Conservation (phyloP, 2,329 filamentous ascomycete species). For the Huntiella savannae region DNA sequence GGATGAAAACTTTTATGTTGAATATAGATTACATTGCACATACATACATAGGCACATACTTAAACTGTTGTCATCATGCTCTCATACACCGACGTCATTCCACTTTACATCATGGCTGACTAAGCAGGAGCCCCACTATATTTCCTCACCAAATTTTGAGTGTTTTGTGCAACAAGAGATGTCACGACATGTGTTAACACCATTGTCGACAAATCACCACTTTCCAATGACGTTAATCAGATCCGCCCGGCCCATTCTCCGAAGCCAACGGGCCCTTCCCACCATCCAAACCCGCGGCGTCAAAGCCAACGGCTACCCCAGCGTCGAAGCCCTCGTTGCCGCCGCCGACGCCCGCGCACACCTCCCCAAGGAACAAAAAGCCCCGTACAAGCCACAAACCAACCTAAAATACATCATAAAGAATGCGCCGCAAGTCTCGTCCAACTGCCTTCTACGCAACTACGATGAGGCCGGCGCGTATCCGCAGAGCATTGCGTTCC, state of each 20-base stretch:
- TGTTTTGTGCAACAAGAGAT: too few species aligned
- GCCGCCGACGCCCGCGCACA: background rate
- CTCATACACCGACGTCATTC: too few species aligned
- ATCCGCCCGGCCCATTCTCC: too few species aligned
- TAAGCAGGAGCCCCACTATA: too few species aligned
- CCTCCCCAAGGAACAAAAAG: conserved; percentile 30
- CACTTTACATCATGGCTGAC: too few species aligned
- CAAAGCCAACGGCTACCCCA: background rate
- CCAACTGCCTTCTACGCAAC: conserved; percentile 73
- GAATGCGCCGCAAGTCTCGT: conserved; percentile 59
- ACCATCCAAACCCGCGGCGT: background rate
- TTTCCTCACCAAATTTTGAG: too few species aligned
- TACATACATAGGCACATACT: too few species aligned
- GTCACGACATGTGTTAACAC: too few species aligned
- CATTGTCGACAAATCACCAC: too few species aligned
- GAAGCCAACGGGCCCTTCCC: background rate
- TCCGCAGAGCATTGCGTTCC: conserved; percentile 33
- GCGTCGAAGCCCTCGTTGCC: background rate
- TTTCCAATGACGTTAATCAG: too few species aligned
- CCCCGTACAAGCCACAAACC: conserved; percentile 59
- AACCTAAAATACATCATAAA: conserved; percentile 83
- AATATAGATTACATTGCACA: background rate
- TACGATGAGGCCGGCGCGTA: conserved; percentile 41
- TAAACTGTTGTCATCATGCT: too few species aligned
- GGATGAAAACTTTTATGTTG: background rate